These are phyloP conservation scores for Nakazawaea ernobii DNA, from an alignment of 805 yeast genomes.

Conservation along the genomic window DNA sequence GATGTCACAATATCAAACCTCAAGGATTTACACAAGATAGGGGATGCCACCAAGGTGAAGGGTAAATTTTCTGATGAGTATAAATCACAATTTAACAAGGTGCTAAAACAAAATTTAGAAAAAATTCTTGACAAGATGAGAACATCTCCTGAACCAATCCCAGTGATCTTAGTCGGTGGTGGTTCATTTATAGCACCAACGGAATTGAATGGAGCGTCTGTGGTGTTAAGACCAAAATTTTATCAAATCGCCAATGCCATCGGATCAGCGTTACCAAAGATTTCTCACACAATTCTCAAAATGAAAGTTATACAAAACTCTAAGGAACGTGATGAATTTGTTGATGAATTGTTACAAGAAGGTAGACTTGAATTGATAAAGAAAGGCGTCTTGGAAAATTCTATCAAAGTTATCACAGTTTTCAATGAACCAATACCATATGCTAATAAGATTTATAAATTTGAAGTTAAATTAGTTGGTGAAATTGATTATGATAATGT, in stretches of 20 bases:
- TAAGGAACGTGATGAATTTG: conserved; percentile 13
- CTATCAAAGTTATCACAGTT: conserved; percentile 21
- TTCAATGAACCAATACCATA: conserved; percentile 27
- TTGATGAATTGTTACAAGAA: conserved; percentile 17
- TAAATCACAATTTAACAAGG: conserved; percentile 12
- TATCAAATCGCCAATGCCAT: conserved; percentile 44
- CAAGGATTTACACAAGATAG: conserved; percentile 15
- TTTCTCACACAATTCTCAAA: conserved; percentile 26
- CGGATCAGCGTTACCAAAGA: conserved; percentile 43
- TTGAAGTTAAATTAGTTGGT: conserved; percentile 10
- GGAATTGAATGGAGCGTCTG: conserved; percentile 33
- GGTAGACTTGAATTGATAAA: conserved; percentile 15
- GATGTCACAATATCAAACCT: conserved; percentile 26
- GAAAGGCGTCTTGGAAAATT: conserved; percentile 22
- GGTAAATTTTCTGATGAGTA: conserved; percentile 14
- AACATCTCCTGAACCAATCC: conserved; percentile 36
- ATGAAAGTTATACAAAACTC: conserved; percentile 15
- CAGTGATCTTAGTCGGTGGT: conserved; percentile 43
- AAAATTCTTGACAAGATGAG: conserved; percentile 37
- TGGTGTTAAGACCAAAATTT: conserved; percentile 35
- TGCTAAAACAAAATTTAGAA: conserved; percentile 28
- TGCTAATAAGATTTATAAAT: conserved; percentile 24
- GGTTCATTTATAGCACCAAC: conserved; percentile 42
- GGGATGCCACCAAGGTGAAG: conserved; percentile 21
- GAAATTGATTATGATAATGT: conserved; percentile 20